phyloP scores from a whole-genome alignment of 495 filamentous ascomycete genomes.

The Achaetomiella virescens region DNA sequence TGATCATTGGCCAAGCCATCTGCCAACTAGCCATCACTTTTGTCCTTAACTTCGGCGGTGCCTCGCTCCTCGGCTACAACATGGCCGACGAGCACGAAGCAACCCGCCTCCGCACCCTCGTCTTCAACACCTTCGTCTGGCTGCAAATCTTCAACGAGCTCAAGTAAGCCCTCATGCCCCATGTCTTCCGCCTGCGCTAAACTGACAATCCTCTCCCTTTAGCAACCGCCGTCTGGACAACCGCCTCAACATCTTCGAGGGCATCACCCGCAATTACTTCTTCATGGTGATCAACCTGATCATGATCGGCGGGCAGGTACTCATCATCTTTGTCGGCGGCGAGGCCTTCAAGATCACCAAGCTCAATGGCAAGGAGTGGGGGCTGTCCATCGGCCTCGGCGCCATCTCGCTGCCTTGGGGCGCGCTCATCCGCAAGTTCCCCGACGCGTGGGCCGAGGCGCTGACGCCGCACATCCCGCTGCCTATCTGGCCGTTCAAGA shows the following conservation, averaged over 20 bases:
- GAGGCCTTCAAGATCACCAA: conserved; percentile 61
- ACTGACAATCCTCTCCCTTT: not conserved
- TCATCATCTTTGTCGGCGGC: conserved; percentile 73
- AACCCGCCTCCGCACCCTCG: conserved; percentile 55
- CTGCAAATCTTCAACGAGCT: conserved; percentile 94
- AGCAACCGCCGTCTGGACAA: conserved; percentile 73
- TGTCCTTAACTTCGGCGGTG: conserved; percentile 67
- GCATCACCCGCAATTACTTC: conserved; percentile 69
- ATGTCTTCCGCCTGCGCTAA: not conserved
- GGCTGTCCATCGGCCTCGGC: conserved; percentile 62
- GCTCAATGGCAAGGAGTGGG: conserved; percentile 63
- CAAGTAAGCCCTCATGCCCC: conserved; percentile 48
- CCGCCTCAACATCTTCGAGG: conserved; percentile 83
- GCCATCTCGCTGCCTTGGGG: conserved; percentile 67
- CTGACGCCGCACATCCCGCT: conserved; percentile 15
- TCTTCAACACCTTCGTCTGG: conserved; percentile 95
- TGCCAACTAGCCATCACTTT: conserved; percentile 76
- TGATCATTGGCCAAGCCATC: conserved; percentile 81
- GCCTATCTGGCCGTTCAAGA: conserved; percentile 16
- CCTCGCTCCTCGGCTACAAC: conserved; percentile 49
- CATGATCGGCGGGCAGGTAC: conserved; percentile 80
- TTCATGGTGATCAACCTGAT: conserved; percentile 77
- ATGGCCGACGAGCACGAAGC: conserved; percentile 11
- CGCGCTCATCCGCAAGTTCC: conserved; percentile 53
- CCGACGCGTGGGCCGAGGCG: conserved; percentile 41